A percentile compares a stretch with the other conserved stretches of the same genome.
Conservation (phyloP, 2,329 filamentous ascomycete genomes). For the Sporothrix pseudoabietina region DNA sequence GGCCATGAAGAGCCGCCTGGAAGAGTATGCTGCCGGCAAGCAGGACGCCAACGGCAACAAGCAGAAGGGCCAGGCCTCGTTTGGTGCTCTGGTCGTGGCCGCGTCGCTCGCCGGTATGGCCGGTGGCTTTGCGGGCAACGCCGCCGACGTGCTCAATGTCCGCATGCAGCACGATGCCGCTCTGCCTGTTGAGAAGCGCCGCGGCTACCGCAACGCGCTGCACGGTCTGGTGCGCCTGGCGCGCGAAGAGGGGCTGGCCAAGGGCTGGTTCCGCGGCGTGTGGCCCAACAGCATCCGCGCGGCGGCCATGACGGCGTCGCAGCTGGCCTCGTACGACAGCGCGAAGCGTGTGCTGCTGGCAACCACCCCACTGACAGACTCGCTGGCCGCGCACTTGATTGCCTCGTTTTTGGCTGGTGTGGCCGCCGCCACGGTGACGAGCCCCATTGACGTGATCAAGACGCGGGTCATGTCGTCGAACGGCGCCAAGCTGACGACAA, state of each 20-base stretch:
- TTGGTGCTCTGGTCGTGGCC: constrained; percentile 78
- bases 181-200: constrained; percentile 69
- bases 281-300: constrained; percentile 80
- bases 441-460: constrained; percentile 86
- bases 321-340: constrained; percentile 81
- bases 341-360: constrained; percentile 72
- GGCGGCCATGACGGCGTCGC: constrained; percentile 83
- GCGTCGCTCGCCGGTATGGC: constrained; percentile 82
- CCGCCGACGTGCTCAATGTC: constrained; percentile 94
- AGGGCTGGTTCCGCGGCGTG: constrained; percentile 79
- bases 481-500: constrained; percentile 54
- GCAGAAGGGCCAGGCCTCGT: constrained; percentile 57
- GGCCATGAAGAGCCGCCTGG: constrained; percentile 75
- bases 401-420: constrained; percentile 78
- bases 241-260: constrained; percentile 71
- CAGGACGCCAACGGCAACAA: constrained; percentile 36
- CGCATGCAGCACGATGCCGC: constrained; percentile 95
- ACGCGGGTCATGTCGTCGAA: constrained; percentile 78
- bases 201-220: constrained; percentile 87
- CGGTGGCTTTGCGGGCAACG: constrained; percentile 88
- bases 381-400: constrained; percentile 74
- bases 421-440: constrained; percentile 81
- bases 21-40: constrained; percentile 39
- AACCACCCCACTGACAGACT: constrained; percentile 68
- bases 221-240: constrained; percentile 86